Base-by-base conservation (phyloP, 116 monocot genomes). In the Thalassia testudinum region DNA sequence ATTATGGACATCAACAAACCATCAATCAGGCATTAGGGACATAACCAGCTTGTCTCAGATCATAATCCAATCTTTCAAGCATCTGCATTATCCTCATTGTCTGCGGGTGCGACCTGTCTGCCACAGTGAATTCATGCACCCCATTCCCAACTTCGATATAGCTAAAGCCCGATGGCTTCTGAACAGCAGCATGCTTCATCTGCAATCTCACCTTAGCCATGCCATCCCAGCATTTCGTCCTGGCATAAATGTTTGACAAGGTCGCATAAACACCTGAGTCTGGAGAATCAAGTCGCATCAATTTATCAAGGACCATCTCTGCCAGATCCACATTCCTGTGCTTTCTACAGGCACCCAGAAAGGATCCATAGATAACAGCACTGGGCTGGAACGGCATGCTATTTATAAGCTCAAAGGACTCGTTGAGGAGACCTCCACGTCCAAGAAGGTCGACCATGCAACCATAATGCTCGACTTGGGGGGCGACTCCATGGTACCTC, bases 401-500 rank as follows among this genome's bases (percentile, higher is more conserved):
- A 18, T 69, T 58, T 16, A 78, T 72, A 59, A 79, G 58, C 29
- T 56, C 62, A 69, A 73, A 58, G 47, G 88, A 82, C 34, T 82
- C 82, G 7, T 66, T 61, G 28, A 88, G 53, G 5, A 82, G 69
- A 3, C 88, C 88, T 3, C 62, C 71, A 38, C 87, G 75, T 0
- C 78, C 66, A 15, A 82, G 73, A 53, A 87, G 82, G 58, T 88
- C 88, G 19, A 88, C 66, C 73, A 88, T 76, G 50, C 76, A 76
- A 50, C 88, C 88, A 45, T 76, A 88, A 53, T 88, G 88, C 74
- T 88, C 88, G 13, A 88, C 61, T 47, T 73, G 70, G 22, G 76
- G 82, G 42, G 53, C 55, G 21, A 88, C 47, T 34, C 7, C 27
- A 42, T 74, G 76, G 20, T 79, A 57, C 43, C n/a, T 47, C 49